Evolutionary conservation across 2,329 filamentous ascomycete species (phyloP).

Genomic region (Colletotrichum plurivorum): DNA sequence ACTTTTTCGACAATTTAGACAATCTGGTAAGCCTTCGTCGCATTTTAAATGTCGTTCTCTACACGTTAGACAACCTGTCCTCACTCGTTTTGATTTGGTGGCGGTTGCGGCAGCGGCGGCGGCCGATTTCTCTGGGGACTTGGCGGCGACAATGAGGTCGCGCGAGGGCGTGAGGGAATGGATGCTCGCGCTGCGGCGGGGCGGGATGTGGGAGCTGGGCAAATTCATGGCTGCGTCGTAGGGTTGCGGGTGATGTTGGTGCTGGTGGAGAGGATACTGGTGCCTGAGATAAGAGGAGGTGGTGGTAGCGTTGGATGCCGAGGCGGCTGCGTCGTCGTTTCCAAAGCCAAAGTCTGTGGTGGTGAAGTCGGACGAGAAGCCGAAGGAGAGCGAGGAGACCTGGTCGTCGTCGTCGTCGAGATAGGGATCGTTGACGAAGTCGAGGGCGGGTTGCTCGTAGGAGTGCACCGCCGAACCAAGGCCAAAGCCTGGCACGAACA

Average conservation of each 20-base stretch:
- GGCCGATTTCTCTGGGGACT: conserved; percentile 35
- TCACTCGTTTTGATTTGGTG: conserved; percentile 84
- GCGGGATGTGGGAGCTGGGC: conserved; percentile 42
- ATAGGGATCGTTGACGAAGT: conserved; percentile 33
- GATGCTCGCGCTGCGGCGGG: conserved; percentile 40
- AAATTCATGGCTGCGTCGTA: conserved; percentile 45
- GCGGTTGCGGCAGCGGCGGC: conserved; percentile 42
- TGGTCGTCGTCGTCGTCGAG: conserved; percentile 37
- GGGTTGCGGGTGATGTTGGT: conserved; percentile 41
- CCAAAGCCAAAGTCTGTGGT: conserved; percentile 25
- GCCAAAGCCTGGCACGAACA: conserved; percentile 52
- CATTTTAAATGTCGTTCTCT: conserved; percentile 92
- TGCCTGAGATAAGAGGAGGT: conserved; percentile 34
- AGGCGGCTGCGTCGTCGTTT: conserved; percentile 14
- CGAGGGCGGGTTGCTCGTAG: conserved; percentile 40
- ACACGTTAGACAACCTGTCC: conserved; percentile 93
- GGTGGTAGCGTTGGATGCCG: background rate
- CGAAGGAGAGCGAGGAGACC: conserved; percentile 44
- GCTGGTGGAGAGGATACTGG: conserved; percentile 42
- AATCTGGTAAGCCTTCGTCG: conserved; percentile 77
- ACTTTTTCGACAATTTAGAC: conserved; percentile 89
- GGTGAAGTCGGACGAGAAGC: conserved; percentile 41
- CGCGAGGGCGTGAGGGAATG: conserved; percentile 39
- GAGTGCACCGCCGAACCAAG: conserved; percentile 48
- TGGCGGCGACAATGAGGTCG: conserved; percentile 35